phyloP scores from a whole-genome alignment of 2,329 filamentous ascomycete genomes.

The Colletotrichum orbiculare region DNA sequence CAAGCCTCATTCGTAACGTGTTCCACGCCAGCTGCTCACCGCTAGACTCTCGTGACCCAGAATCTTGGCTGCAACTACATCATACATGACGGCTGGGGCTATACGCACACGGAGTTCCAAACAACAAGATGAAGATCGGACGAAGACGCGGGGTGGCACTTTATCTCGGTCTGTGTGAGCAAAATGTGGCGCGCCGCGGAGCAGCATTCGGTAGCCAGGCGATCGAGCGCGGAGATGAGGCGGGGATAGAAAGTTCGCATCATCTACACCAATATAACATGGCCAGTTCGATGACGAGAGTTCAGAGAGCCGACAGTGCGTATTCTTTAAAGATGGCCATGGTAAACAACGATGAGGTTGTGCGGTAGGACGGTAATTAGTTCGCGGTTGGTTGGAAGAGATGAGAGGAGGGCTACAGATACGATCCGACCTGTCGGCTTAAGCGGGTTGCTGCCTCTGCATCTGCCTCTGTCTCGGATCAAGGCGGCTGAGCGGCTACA shows the following conservation, averaged over 20 bases:
- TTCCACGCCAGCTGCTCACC: conserved; percentile 25
- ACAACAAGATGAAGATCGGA: not conserved
- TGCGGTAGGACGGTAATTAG: not conserved
- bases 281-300: no score
- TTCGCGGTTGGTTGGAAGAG: conserved; percentile 1
- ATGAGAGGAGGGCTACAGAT: not conserved
- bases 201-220: conserved; percentile 12
- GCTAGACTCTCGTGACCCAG: conserved; percentile 19
- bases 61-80: conserved; percentile 34
- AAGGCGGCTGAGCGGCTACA: conserved; percentile 28
- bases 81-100: conserved; percentile 13
- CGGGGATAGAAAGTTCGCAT: conserved; percentile 1
- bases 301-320: no score
- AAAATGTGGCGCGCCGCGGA: conserved; percentile 7
- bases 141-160: conserved; percentile 15
- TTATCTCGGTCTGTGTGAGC: not conserved
- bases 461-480: not conserved
- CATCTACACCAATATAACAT: no score
- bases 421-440: conserved; percentile 10
- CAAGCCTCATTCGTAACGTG: conserved; percentile 22
- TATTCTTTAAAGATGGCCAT: not conserved
- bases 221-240: not conserved
- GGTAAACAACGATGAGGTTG: conserved; percentile 8
- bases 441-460: conserved; percentile 16
- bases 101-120: not conserved